Evolutionary conservation across 176 grass and related monocot genomes (phyloP).

Genomic region (Rhynchospora pubera): DNA sequence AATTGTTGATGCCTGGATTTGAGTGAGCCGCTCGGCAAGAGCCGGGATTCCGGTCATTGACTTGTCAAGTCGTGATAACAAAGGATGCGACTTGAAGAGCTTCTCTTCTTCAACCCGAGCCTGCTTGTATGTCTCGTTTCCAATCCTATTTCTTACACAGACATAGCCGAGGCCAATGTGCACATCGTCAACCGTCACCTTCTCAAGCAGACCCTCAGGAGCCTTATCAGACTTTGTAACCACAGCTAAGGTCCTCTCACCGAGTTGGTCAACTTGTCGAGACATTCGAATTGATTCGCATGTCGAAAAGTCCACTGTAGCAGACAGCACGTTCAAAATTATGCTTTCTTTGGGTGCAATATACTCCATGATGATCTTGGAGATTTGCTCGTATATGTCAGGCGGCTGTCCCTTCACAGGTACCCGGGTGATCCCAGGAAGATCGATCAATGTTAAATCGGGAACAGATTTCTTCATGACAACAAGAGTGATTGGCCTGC

Average conservation of each 20-base stretch:
- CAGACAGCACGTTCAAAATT: slow-evolving; percentile 56
- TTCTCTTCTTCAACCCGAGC: slow-evolving; percentile 3
- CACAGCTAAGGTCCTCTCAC: slow-evolving; percentile 47
- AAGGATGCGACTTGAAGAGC: slow-evolving; percentile 19
- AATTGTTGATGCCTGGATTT: slow-evolving; percentile 36
- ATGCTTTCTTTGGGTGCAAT: slow-evolving; percentile 49
- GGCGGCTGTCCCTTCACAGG: slow-evolving; percentile 36
- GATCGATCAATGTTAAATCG: slow-evolving; percentile 49
- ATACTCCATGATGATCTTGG: slow-evolving; percentile 39
- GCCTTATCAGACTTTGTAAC: slow-evolving; percentile 48
- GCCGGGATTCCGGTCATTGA: slow-evolving; percentile 35
- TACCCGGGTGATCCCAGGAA: slow-evolving; percentile 57
- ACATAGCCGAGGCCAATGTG: slow-evolving; percentile 56
- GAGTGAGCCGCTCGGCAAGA: slow-evolving; percentile 28
- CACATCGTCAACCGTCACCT: slow-evolving; percentile 60
- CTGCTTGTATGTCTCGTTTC: slow-evolving; percentile 39
- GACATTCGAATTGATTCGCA: slow-evolving; percentile 72
- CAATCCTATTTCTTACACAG: slow-evolving; percentile 59
- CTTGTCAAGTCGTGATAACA: slow-evolving; percentile 37
- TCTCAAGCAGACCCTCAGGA: slow-evolving; percentile 47
- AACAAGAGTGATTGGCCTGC: slow-evolving; percentile 48
- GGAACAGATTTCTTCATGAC: slow-evolving; percentile 48
- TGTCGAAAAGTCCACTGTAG: slow-evolving; percentile 56
- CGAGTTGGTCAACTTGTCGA: slow-evolving; percentile 47
- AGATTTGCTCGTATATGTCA: slow-evolving; percentile 57